Percentiles rank a stretch among this genome's conserved stretches.
Conservation (phyloP, 208 protist genomes). For the Leptomonas seymouri region DNA sequence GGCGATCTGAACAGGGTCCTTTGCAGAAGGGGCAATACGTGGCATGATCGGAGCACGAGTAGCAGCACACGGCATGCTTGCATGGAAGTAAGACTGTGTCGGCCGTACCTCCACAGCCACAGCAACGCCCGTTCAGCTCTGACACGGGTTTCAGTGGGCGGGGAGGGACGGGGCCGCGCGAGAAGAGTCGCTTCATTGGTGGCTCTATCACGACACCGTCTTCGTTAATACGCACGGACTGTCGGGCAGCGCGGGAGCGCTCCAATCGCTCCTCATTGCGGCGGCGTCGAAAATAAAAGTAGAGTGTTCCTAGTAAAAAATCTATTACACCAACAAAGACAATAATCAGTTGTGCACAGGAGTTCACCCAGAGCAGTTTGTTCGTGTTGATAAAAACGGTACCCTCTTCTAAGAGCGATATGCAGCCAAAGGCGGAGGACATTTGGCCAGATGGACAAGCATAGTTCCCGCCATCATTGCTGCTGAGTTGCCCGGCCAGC, state of each 20-base stretch:
- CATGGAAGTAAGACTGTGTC: conserved; percentile 55
- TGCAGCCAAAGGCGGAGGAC: conserved; percentile 36
- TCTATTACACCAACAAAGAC: conserved; percentile 35
- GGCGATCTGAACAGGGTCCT: conserved; percentile 28
- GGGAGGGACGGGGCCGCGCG: conserved; percentile 1
- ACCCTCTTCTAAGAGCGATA: conserved; percentile 14
- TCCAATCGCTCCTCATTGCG: conserved; percentile 32
- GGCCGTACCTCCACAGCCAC: conserved; percentile 46
- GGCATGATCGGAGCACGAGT: conserved; percentile 38
- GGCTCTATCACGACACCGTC: conserved; percentile 17
- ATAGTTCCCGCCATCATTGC: neutral
- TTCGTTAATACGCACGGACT: conserved; percentile 33
- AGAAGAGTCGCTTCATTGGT: conserved; percentile 14
- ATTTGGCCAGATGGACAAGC: conserved; percentile 21
- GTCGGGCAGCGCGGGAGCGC: conserved; percentile 24
- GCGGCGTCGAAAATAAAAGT: conserved; percentile 37
- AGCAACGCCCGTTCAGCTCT: conserved; percentile 53
- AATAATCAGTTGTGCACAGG: conserved; percentile 31
- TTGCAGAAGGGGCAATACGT: conserved; percentile 59
- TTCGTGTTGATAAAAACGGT: conserved; percentile 39
- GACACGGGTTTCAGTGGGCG: conserved; percentile 35
- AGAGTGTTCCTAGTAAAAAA: conserved; percentile 33
- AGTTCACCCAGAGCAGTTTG: conserved; percentile 40
- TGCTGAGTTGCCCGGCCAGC: neutral
- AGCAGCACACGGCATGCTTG: conserved; percentile 59